These are phyloP conservation scores for Nannochloropsis salina DNA, from an alignment of 108 stramenopile genomes.

Conservation along the genomic window DNA sequence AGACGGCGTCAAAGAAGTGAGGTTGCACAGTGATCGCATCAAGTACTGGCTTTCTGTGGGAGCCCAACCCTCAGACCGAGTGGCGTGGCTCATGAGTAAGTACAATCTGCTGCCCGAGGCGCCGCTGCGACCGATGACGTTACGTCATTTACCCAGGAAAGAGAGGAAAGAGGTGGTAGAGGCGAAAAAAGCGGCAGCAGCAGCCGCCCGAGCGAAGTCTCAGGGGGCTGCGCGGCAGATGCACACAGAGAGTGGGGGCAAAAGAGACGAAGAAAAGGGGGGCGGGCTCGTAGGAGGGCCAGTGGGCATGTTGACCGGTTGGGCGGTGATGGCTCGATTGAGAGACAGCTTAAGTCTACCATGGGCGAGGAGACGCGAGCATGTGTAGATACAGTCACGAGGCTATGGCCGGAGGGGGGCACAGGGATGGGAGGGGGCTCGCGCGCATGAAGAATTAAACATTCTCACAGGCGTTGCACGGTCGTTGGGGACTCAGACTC, in stretches of 20 bases:
- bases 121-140: constrained; percentile 23
- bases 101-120: constrained; percentile 34
- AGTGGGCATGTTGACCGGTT: neutral
- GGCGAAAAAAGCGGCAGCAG: neutral
- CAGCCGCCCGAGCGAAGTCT: neutral
- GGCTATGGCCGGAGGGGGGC: too few species aligned
- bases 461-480: too few species aligned
- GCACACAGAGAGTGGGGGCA: too few species aligned
- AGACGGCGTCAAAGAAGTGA: constrained; percentile 89
- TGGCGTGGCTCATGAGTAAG: constrained; percentile 91
- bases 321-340: neutral
- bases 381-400: too few species aligned
- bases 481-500: too few species aligned
- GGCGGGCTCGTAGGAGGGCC: neutral
- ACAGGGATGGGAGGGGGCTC: too few species aligned
- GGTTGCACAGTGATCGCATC: constrained; percentile 82
- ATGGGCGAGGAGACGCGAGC: neutral
- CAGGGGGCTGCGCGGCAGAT: too few species aligned
- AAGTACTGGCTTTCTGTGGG: constrained; percentile 90
- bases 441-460: too few species aligned
- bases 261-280: neutral
- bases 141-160: constrained; percentile 34
- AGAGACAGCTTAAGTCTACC: neutral
- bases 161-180: constrained; percentile 36
- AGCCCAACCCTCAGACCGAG: constrained; percentile 86